Percentiles rank a stretch among this genome's conserved stretches.
Conservation (phyloP, 768 basidiomycete genomes). For the Fomitopsis pulvina region DNA sequence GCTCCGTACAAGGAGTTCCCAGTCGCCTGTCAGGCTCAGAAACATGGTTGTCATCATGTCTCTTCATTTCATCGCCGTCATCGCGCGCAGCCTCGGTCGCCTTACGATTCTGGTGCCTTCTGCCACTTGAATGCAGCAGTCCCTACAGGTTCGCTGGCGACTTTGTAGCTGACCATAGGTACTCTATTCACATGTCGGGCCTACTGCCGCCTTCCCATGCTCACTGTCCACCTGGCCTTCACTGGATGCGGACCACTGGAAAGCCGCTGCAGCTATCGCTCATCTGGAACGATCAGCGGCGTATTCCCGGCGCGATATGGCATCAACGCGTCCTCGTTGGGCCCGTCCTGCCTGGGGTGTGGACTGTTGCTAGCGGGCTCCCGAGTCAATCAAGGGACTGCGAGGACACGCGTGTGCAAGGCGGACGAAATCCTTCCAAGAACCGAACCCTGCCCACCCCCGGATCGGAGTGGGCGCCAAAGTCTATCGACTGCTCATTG, state of each 20-base stretch:
- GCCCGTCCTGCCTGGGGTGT: not conserved
- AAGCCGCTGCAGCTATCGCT: constrained; percentile 1
- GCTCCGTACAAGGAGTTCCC: no score
- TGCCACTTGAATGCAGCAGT: no score
- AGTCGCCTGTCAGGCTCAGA: no score
- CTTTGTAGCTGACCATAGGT: no score
- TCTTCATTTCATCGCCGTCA: no score
- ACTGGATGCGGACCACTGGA: not conserved
- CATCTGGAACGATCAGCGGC: constrained; percentile 4
- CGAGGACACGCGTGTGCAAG: not conserved
- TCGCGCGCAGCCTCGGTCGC: no score
- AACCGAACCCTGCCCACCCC: not conserved
- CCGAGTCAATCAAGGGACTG: not conserved
- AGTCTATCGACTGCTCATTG: not conserved
- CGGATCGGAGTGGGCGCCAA: not conserved
- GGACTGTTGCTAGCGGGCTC: not conserved
- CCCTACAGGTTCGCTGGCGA: no score
- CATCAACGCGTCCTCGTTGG: not conserved
- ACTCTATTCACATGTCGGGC: not conserved
- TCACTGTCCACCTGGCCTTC: not conserved
- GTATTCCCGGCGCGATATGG: constrained; percentile 1
- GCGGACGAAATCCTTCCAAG: not conserved
- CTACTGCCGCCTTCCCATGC: not conserved
- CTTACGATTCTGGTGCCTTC: no score
- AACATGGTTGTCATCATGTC: no score